phyloP scores from a whole-genome alignment of 2,329 filamentous ascomycete genomes.

The Colletotrichum limetticola region DNA sequence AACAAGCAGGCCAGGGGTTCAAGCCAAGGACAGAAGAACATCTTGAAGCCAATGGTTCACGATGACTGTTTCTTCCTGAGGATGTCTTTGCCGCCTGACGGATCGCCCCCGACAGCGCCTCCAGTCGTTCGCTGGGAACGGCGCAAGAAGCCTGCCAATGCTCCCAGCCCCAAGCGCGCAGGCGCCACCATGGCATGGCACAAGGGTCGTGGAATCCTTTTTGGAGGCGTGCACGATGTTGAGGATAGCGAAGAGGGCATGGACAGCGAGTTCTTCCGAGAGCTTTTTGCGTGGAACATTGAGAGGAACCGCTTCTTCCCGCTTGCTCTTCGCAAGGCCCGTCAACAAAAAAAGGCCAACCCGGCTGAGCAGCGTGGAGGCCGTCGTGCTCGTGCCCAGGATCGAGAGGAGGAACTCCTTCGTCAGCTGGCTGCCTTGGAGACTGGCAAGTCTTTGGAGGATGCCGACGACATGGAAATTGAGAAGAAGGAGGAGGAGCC shows the following conservation, averaged over 20 bases:
- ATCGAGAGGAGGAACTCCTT: slow-evolving; percentile 90
- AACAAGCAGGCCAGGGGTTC: slow-evolving; percentile 73
- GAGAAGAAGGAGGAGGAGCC: slow-evolving; percentile 60
- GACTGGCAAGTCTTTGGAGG: slow-evolving; percentile 73
- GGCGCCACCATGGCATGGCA: slow-evolving; percentile 95
- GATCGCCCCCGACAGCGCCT: slow-evolving; percentile 71
- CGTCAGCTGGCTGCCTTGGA: slow-evolving; percentile 88
- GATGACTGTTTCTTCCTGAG: slow-evolving; percentile 95
- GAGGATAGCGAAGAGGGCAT: slow-evolving; percentile 94
- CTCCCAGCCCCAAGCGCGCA: slow-evolving; percentile 83
- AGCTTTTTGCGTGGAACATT: slow-evolving; percentile 91
- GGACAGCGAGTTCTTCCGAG: slow-evolving; percentile 97
- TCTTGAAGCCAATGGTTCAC: slow-evolving; percentile 88
- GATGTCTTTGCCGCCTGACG: slow-evolving; percentile 76
- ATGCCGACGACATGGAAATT: slow-evolving; percentile 59
- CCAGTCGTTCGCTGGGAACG: slow-evolving; percentile 90
- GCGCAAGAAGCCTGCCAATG: slow-evolving; percentile 90
- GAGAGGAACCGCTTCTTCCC: slow-evolving; percentile 96
- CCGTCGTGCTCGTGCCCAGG: slow-evolving; percentile 80
- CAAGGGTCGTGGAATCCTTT: slow-evolving; percentile 90
- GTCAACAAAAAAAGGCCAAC: slow-evolving; percentile 72
- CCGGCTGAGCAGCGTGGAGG: slow-evolving; percentile 66
- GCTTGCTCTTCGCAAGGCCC: slow-evolving; percentile 78
- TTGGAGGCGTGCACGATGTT: slow-evolving; percentile 94
- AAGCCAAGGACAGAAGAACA: slow-evolving; percentile 72